Base-by-base conservation (phyloP, 805 yeast genomes). In the Saccharomyces cerevisiae region DNA sequence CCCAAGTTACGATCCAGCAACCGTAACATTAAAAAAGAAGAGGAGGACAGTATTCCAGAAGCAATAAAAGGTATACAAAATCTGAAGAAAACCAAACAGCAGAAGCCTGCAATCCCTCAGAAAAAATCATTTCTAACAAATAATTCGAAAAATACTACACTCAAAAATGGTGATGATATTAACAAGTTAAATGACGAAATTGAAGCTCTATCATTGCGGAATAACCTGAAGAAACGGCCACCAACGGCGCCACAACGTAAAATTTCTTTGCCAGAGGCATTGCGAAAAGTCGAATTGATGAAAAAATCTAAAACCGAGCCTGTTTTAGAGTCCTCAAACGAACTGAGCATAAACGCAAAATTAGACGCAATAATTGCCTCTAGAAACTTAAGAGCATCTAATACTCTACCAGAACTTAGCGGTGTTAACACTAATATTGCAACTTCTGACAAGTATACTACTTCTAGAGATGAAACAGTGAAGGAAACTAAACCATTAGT, bases 201-300 rank as follows among this genome's bases (percentile, higher is more conserved):
- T 8, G 43, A 36, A 36, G 43, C 43, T 17, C 43, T 36, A 1
- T 36, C 43, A 4, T 10, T 36, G 27, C 48, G 49, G 10, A 46
- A 50, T 14, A 51, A n/a, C 4, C 52, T 59, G 26, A 59, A 53
- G 24, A 56, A 53, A 32, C 41, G 50, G 5, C 56, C 60, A 9
- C 56, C 58, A 10, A 22, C 11, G 17, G 52, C 54, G 0, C 70
- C 70, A 4, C 32, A 59, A 41, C 62, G 71, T 29, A 66, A 67
- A 43, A 59, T 64, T 13, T 65, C 70, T 0, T 49, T 65, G 58
- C 69, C 67, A 13, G 69, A 65, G 50, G 68, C 69, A 1, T 55
- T 66, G 17, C 58, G 62, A 41, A 60, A 57, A 36, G 65, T 65
- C 1, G 57, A 59, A 43, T 47, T 46, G 24, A 50, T 63, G 51